Conservation (phyloP, 768 basidiomycete species). For the Suillus alpinus region DNA sequence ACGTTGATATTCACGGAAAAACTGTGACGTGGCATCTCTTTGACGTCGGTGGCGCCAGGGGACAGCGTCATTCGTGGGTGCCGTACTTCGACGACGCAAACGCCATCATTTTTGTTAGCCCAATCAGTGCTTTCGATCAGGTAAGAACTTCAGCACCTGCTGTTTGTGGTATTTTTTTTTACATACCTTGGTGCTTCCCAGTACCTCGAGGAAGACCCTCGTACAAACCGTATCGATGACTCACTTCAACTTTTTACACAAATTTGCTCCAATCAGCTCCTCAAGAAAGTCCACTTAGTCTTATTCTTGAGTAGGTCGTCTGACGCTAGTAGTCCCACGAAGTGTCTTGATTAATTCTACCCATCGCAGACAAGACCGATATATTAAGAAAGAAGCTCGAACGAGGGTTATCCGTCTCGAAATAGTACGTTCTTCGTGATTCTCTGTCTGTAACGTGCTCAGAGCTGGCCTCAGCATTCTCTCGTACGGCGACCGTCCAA, state of each 20-base stretch:
- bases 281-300: slow-evolving; percentile 66
- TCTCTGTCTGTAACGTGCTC: slow-evolving; percentile 12
- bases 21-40: slow-evolving; percentile 70
- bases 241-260: slow-evolving; percentile 86
- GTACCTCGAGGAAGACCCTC: slow-evolving; percentile 86
- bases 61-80: slow-evolving; percentile 77
- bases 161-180: not conserved
- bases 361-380: slow-evolving; percentile 67
- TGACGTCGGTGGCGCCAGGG: slow-evolving; percentile 71
- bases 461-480: slow-evolving; percentile 52
- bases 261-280: slow-evolving; percentile 76
- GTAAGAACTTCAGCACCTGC: slow-evolving; percentile 27
- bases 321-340: not conserved
- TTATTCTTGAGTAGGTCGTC: slow-evolving; percentile 52
- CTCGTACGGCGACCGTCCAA: slow-evolving; percentile 76
- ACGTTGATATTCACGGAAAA: slow-evolving; percentile 77
- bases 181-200: slow-evolving; percentile 24
- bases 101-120: slow-evolving; percentile 78
- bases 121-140: slow-evolving; percentile 79
- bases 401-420: slow-evolving; percentile 65
- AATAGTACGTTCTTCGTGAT: slow-evolving; percentile 52
- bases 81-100: slow-evolving; percentile 65
- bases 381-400: slow-evolving; percentile 71
- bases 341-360: not conserved
- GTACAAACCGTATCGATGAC: slow-evolving; percentile 83